Conservation (phyloP, 2,329 filamentous ascomycete species). For the Sarocladiaceae sp. region DNA sequence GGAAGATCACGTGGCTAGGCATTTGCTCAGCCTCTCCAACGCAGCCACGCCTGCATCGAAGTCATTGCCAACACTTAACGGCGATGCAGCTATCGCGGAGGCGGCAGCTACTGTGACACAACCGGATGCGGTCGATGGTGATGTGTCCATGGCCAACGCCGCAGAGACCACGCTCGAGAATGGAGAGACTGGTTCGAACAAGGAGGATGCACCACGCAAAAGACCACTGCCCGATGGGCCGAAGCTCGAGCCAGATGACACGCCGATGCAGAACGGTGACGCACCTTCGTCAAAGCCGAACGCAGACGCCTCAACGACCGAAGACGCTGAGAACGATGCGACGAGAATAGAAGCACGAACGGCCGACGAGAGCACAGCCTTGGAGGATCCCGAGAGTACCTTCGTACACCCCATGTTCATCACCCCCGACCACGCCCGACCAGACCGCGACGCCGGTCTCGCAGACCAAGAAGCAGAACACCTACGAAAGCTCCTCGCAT, state of each 20-base stretch:
- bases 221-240: conserved; percentile 2
- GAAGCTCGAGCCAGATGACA: conserved; percentile 1
- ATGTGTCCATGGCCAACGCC: conserved; percentile 16
- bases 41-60: not conserved
- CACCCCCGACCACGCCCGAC: conserved; percentile 55
- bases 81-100: not conserved
- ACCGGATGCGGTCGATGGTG: conserved; percentile 13
- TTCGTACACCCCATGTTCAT: conserved; percentile 72
- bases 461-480: conserved; percentile 74
- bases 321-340: conserved; percentile 1
- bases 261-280: conserved; percentile 16
- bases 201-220: not conserved
- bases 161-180: not conserved
- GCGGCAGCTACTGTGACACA: conserved; percentile 3
- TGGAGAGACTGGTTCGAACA: not conserved
- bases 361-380: conserved; percentile 7
- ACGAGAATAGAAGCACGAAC: not conserved
- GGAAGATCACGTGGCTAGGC: conserved; percentile 38
- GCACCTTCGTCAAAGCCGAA: not conserved
- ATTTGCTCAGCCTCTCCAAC: conserved; percentile 27
- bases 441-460: conserved; percentile 68
- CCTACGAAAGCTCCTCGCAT: conserved; percentile 65
- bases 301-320: not conserved
- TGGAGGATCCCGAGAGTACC: conserved; percentile 43
- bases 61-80: conserved; percentile 4